Base-by-base conservation (phyloP, 1,139 yeast species). In the Magnusiomyces tetraspermus region DNA sequence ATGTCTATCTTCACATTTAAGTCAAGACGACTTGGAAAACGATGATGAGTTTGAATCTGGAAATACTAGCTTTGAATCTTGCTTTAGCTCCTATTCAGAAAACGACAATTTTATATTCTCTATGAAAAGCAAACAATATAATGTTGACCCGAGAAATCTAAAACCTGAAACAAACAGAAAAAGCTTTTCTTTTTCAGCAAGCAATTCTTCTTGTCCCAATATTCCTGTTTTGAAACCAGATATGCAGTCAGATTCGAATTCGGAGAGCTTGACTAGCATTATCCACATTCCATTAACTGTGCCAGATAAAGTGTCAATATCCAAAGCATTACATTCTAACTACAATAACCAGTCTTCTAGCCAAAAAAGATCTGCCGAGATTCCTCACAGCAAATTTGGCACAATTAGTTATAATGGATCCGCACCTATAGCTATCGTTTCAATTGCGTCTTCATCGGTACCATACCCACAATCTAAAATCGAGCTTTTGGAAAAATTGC, bases 391-490 rank as follows among this genome's bases (percentile, higher is more conserved):
- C n/a, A n/a, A n/a, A n/a, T n/a, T n/a, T n/a, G n/a, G n/a, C 23
- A 21, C 17, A 38, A 38, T 38, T 15, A 22, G 22, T 3, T 38
- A 38, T 24, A 38, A 38, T 3, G 21, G 21, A 11, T 51, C 56
- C 45, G 51, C 61, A 4, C 66, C 67, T 2, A 59, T 68, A 44
- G 71, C 68, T 2, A 64, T 68, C 17, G 54, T 68, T 6, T 66
- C 70, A 17, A 54, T 68, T 37, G 56, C 63, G 60, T 64, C 71
- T 1, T 60, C 64, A 13, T 54, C 66, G 24, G 63, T 67, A 17
- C 71, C 71, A 1, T 67, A 64, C 53, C 69, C 70, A 0, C 51
- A 53, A 17, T 58, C 63, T 44, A 58, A 67, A 46, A 53, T 61
- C 22, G 56, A 59, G n/a, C 49, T 58, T n/a, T 53, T 68, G 17